Evolutionary conservation across 2,329 filamentous ascomycete genomes (phyloP).

Genomic region (Aspergillus fumigatus): DNA sequence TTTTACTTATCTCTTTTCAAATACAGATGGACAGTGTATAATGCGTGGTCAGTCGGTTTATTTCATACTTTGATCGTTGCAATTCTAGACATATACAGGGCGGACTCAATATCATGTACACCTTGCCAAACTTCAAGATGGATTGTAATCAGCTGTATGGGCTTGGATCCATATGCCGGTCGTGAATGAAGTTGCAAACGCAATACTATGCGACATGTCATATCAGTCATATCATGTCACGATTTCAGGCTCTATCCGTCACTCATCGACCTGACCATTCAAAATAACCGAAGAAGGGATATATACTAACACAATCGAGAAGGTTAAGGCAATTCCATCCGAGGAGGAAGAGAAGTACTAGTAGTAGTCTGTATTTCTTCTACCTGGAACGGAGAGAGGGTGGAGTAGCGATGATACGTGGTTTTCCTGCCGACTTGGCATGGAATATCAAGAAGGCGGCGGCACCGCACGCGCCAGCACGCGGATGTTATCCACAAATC

Average conservation of each 20-base stretch:
- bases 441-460: conserved; percentile 15
- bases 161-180: not conserved
- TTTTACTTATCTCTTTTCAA: not conserved
- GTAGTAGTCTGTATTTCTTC: not conserved
- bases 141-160: not conserved
- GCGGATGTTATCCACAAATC: conserved; percentile 47
- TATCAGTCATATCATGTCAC: not conserved
- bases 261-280: not conserved
- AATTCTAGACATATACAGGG: not conserved
- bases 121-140: not conserved
- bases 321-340: not conserved
- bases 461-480: conserved; percentile 41
- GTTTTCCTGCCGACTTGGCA: too few species aligned
- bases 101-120: not conserved
- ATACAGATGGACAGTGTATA: not conserved
- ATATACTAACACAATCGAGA: not conserved
- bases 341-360: not conserved
- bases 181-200: not conserved
- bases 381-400: too few species aligned
- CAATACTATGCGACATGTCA: not conserved
- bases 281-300: not conserved
- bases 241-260: too few species aligned
- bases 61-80: not conserved
- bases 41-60: not conserved
- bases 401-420: too few species aligned